Evolutionary conservation across 164 flowering plant genomes (phyloP).

Genomic region (Kalanchoe fedtschenkoi): DNA sequence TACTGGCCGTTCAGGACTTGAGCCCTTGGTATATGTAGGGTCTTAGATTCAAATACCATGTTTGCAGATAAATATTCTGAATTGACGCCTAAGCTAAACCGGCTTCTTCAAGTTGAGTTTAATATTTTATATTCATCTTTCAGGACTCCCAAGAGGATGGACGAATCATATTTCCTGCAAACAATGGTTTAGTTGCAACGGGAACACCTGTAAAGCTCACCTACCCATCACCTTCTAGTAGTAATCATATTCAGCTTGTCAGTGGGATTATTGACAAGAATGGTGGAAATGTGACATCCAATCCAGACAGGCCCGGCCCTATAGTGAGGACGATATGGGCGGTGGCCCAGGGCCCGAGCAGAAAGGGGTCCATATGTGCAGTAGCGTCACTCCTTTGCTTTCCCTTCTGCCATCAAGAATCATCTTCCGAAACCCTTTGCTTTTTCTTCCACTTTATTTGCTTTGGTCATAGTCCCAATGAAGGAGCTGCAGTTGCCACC

Average conservation of each 20-base stretch:
- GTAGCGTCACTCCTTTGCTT: no score
- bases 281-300: background rate
- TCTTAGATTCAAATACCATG: background rate
- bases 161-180: no score
- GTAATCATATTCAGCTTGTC: background rate
- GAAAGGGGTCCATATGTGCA: no score
- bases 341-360: no score
- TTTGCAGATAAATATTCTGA: background rate
- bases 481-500: no score
- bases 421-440: no score
- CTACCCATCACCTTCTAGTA: background rate
- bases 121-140: background rate
- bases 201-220: background rate
- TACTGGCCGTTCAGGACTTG: background rate
- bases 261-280: background rate
- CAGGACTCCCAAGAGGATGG: conserved; percentile 1
- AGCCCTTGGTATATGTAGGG: background rate
- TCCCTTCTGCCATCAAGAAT: no score
- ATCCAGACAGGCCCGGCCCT: no score
- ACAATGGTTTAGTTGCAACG: background rate
- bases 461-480: no score
- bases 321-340: no score
- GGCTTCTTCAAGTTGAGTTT: background rate
- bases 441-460: no score
- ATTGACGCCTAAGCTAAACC: background rate